phyloP scores from a whole-genome alignment of 2,329 filamentous ascomycete species.

The Monosporascus cannonballus region DNA sequence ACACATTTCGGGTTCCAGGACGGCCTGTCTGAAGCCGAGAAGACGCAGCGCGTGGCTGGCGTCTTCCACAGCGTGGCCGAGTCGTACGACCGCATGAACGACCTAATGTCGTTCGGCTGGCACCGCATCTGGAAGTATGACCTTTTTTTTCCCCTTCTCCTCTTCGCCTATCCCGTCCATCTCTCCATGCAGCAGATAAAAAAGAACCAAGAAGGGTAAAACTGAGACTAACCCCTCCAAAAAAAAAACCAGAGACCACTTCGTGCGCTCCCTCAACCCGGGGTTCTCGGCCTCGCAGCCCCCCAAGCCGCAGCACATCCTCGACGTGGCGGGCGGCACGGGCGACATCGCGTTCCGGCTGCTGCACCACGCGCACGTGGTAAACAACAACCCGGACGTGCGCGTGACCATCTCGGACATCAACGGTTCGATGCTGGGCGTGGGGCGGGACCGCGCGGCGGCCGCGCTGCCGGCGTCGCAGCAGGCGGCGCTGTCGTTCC shows the following conservation, averaged over 20 bases:
- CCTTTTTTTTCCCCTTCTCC: background rate
- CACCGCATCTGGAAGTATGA: constrained; percentile 86
- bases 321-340: constrained; percentile 94
- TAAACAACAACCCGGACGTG: constrained; percentile 75
- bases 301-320: constrained; percentile 60
- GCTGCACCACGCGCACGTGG: constrained; percentile 75
- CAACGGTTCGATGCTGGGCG: constrained; percentile 88
- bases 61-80: constrained; percentile 95
- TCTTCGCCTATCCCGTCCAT: background rate
- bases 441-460: constrained; percentile 74
- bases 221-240: constrained; percentile 1
- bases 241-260: constrained; percentile 69
- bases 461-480: constrained; percentile 44
- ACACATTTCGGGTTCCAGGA: constrained; percentile 86
- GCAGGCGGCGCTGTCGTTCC: constrained; percentile 60
- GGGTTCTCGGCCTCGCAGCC: constrained; percentile 49
- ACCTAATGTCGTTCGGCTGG: constrained; percentile 96
- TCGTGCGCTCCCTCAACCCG: constrained; percentile 85
- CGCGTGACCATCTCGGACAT: constrained; percentile 92
- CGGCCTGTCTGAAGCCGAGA: constrained; percentile 74
- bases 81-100: constrained; percentile 97
- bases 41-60: constrained; percentile 64
- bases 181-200: background rate
- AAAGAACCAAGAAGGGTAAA: background rate
- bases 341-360: constrained; percentile 97